phyloP scores from a whole-genome alignment of 2,329 filamentous ascomycete species.

The Endoconidiophora polonica region DNA sequence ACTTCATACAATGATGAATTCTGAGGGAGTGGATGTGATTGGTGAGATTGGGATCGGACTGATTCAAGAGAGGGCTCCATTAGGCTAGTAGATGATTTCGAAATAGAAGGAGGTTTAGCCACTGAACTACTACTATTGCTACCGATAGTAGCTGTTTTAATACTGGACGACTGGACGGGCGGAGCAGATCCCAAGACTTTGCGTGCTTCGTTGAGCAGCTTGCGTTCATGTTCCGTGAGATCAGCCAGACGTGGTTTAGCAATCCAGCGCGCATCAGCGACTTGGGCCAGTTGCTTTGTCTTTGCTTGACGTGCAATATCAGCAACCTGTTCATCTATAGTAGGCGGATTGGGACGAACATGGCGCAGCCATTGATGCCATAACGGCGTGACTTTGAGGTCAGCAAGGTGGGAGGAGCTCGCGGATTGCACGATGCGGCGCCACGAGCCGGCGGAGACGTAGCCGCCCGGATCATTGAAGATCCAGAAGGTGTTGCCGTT shows the following conservation, averaged over 20 bases:
- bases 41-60: not conserved
- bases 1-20: no score
- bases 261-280: conserved; percentile 48
- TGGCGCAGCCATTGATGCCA: conserved; percentile 58
- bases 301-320: conserved; percentile 36
- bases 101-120: no score
- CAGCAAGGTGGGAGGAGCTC: conserved; percentile 33
- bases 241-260: conserved; percentile 37
- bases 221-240: conserved; percentile 18
- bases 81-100: not conserved
- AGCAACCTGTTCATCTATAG: conserved; percentile 36
- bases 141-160: not conserved
- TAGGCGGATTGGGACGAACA: conserved; percentile 36
- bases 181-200: conserved; percentile 8
- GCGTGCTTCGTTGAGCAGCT: conserved; percentile 9
- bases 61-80: not conserved
- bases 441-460: conserved; percentile 27
- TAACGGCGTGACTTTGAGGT: conserved; percentile 39
- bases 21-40: no score
- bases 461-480: conserved; percentile 35
- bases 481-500: conserved; percentile 54
- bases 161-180: not conserved
- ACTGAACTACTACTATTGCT: no score
- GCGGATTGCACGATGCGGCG: conserved; percentile 47
- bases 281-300: conserved; percentile 38